These are phyloP conservation scores for Pleoardoris graminearum DNA, from an alignment of 2,329 filamentous ascomycete species.

Conservation along the genomic window DNA sequence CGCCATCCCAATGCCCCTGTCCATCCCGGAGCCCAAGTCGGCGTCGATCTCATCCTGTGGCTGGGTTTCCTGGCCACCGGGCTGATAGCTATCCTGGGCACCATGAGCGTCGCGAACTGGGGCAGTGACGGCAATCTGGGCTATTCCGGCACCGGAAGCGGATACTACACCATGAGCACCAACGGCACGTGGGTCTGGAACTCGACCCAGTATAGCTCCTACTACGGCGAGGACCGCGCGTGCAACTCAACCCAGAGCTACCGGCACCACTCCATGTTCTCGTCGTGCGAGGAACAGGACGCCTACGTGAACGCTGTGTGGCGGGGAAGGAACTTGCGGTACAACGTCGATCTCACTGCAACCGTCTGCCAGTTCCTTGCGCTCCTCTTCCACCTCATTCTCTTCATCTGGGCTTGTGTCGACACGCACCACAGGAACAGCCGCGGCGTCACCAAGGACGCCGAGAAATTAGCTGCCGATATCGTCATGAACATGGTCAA, in stretches of 20 bases:
- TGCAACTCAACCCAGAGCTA: slow-evolving; percentile 16
- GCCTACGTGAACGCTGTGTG: slow-evolving; percentile 37
- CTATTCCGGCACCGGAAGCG: slow-evolving; percentile 13
- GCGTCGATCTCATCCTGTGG: slow-evolving; percentile 43
- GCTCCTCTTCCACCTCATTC: slow-evolving; percentile 36
- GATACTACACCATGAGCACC: slow-evolving; percentile 25
- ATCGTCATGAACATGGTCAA: slow-evolving; percentile 43
- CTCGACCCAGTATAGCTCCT: slow-evolving; percentile 10
- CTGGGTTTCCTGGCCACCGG: slow-evolving; percentile 35
- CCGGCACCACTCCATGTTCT: slow-evolving; percentile 14
- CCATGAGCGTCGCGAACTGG: slow-evolving; percentile 18
- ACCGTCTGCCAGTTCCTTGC: slow-evolving; percentile 37
- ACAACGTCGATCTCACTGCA: slow-evolving; percentile 24
- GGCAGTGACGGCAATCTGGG: slow-evolving; percentile 26
- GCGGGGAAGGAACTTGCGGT: slow-evolving; percentile 25
- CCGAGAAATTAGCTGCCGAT: slow-evolving; percentile 36
- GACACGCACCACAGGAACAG: slow-evolving; percentile 35
- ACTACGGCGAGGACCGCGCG: slow-evolving; percentile 16
- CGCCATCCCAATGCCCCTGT: slow-evolving; percentile 28
- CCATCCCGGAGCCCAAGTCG: slow-evolving; percentile 41
- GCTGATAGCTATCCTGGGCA: slow-evolving; percentile 26
- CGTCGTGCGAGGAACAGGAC: slow-evolving; percentile 34
- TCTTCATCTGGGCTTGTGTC: slow-evolving; percentile 47
- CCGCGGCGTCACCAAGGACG: slow-evolving; percentile 31
- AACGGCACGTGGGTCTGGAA: slow-evolving; percentile 42